Conservation (phyloP, 2,329 filamentous ascomycete genomes). For the Calycina herbarum region DNA sequence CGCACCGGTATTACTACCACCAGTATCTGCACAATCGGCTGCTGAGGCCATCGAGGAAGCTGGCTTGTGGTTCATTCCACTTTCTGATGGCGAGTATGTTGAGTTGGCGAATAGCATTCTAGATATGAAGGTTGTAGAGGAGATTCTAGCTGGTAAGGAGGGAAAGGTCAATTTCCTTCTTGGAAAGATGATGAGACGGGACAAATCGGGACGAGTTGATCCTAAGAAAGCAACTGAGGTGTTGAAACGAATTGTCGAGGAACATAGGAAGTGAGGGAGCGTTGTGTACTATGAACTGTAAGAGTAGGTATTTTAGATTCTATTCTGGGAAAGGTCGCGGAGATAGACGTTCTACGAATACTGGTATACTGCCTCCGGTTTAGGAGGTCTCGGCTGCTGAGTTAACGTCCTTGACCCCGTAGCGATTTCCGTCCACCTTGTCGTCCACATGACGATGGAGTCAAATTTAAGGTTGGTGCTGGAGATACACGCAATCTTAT, state of each 20-base stretch:
- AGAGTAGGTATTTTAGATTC: too few relatives aligned
- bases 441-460: neutral
- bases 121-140: conserved; percentile 55
- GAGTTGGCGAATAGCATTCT: conserved; percentile 54
- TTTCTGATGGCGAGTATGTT: conserved; percentile 57
- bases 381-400: too few relatives aligned
- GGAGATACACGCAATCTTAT: too few relatives aligned
- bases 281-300: too few relatives aligned
- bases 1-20: neutral
- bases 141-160: conserved; percentile 59
- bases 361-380: too few relatives aligned
- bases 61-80: conserved; percentile 53
- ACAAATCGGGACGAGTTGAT: conserved; percentile 61
- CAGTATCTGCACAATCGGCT: neutral
- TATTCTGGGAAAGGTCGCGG: too few relatives aligned
- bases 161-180: conserved; percentile 70
- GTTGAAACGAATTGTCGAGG: conserved; percentile 49
- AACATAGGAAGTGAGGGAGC: conserved; percentile 13
- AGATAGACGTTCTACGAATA: too few relatives aligned
- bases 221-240: conserved; percentile 57
- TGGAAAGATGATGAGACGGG: conserved; percentile 65
- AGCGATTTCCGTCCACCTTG: neutral
- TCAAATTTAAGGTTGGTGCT: neutral
- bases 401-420: neutral
- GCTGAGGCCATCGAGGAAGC: conserved; percentile 48